Evolutionary conservation across 257 asterid species (phyloP).

Genomic region (Fraxinus anomala): DNA sequence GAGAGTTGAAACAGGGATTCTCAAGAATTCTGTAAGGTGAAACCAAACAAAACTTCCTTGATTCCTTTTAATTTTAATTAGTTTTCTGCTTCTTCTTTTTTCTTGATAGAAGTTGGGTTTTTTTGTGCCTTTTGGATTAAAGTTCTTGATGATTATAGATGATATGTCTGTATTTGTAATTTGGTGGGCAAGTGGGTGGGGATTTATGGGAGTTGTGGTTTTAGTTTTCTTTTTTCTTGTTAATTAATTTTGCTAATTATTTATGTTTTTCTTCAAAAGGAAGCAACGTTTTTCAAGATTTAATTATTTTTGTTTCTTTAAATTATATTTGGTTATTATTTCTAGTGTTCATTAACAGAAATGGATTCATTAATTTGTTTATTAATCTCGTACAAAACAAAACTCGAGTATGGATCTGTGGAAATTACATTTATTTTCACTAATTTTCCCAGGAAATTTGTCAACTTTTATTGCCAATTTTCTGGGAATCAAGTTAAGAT

Average conservation of each 20-base stretch:
- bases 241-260: too few relatives aligned
- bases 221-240: too few relatives aligned
- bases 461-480: conserved; percentile 7
- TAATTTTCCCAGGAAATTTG: conserved; percentile 26
- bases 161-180: neutral
- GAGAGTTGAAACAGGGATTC: conserved; percentile 19
- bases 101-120: conserved; percentile 13
- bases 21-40: conserved; percentile 25
- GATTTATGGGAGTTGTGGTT: too few relatives aligned
- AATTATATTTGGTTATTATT: conserved; percentile 15
- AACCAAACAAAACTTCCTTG: neutral
- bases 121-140: neutral
- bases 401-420: neutral
- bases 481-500: conserved; percentile 20
- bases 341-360: conserved; percentile 18
- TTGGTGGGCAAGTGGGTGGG: neutral
- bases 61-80: neutral
- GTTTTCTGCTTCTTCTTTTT: conserved; percentile 12
- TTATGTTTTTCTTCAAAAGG: neutral
- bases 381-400: neutral
- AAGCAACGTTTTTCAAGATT: neutral
- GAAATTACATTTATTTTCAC: neutral
- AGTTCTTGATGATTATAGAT: conserved; percentile 9
- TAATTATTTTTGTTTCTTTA: neutral
- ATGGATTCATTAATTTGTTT: neutral